Base-by-base conservation (phyloP, 2,329 filamentous ascomycete species). In the Trichophyton simii region DNA sequence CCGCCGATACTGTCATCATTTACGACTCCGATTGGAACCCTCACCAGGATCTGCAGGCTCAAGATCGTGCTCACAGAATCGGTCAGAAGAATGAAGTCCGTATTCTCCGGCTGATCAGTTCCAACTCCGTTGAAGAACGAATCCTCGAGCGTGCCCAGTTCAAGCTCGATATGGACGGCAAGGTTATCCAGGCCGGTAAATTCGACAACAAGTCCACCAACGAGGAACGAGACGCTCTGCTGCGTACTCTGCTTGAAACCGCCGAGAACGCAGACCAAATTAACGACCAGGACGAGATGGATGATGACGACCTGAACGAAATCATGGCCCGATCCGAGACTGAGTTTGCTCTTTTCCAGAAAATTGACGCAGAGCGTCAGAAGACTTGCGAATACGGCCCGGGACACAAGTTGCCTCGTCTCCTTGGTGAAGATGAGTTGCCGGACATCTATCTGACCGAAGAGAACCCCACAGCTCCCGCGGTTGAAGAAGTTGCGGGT, bases 21-120 rank as follows among this genome's bases (percentile, higher is more conserved):
- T 99, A 96, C 76, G 94, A 99, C 72, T 99, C 94, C 0, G 94
- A 99, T 78, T 99, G 94, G 94, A 99, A 99, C 75, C 94, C 94
- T 72, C 92, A 97, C 73, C 94, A 99, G 75, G 94, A 99, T 88
- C 80, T 99, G 75, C 94, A 99, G 75, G 94, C 94, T 13, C 94
- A 99, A 73, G 94, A 99, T 87, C 94, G 94, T 86, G 94, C 94
- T 55, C 94, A 99, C 85, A 92, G 94, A 87, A 99, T 99, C 67
- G 94, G 94, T 64, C 94, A 99, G 75, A 99, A 99, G 85, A 99
- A 99, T 69, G 94, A 99, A 75, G 94, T 99, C 61, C 88, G 94
- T 68, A 99, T 99, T 73, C 78, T 99, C 63, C 87, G 94, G 75
- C 81, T 99, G 52, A 97, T 99, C 74, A 96, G 88, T 66, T 95